These are phyloP conservation scores for Pharnaceum exiguum DNA, from an alignment of 148 eudicot genomes.

Conservation along the genomic window DNA sequence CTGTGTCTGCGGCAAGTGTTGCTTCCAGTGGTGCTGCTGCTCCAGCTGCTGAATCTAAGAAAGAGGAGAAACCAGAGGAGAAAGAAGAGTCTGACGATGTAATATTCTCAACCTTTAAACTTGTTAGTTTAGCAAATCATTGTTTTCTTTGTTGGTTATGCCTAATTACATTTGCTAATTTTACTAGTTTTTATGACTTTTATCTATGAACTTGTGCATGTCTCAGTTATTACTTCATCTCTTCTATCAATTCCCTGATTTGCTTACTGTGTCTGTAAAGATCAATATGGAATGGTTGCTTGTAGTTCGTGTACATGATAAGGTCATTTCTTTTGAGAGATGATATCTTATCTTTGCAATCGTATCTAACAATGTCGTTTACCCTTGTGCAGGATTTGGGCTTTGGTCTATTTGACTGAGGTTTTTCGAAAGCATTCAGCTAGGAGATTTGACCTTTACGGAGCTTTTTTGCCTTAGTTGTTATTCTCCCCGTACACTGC, in stretches of 20 bases:
- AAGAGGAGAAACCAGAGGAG: constrained; percentile 50
- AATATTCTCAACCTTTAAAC: constrained; percentile 4
- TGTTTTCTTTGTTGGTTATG: background rate
- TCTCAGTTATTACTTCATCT: background rate
- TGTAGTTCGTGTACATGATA: background rate
- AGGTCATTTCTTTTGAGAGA: background rate
- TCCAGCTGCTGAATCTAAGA: constrained; percentile 44
- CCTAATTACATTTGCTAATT: background rate
- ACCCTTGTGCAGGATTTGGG: constrained; percentile 41
- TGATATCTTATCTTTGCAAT: background rate
- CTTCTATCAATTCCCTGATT: background rate
- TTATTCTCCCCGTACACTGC: too few species aligned
- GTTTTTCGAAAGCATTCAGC: background rate
- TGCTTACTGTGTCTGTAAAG: too few species aligned
- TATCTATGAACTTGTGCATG: background rate
- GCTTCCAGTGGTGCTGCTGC: constrained; percentile 36
- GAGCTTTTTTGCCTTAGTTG: background rate
- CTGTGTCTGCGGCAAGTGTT: constrained; percentile 22
- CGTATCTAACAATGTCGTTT: background rate
- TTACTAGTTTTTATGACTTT: background rate
- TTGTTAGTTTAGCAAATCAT: constrained; percentile 2
- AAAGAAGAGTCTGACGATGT: constrained; percentile 59
- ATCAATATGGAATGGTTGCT: too few species aligned
- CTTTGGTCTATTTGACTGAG: constrained; percentile 41
- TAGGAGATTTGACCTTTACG: background rate